phyloP scores from a whole-genome alignment of 2,329 filamentous ascomycete species.

The Alternaria angustiovoidea region DNA sequence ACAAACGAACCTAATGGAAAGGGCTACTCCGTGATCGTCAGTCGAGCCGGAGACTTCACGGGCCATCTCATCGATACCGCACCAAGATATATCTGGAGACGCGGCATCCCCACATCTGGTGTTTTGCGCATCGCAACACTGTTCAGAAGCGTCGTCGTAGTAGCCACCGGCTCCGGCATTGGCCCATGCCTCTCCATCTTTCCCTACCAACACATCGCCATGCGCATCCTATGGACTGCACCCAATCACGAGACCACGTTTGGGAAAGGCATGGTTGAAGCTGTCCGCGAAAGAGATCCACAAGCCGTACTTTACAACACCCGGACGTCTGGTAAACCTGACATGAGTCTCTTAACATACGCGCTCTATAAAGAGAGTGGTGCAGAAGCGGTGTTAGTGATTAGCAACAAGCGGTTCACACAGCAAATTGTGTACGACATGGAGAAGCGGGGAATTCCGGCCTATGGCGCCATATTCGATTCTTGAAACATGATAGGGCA shows the following conservation, averaged over 20 bases:
- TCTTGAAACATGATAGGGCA: slow-evolving; percentile 49
- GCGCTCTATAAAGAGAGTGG: slow-evolving; percentile 59
- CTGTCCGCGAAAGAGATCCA: slow-evolving; percentile 67
- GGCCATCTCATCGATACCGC: slow-evolving; percentile 43
- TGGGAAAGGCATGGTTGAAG: slow-evolving; percentile 66
- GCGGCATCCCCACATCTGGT: slow-evolving; percentile 48
- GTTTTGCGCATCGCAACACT: slow-evolving; percentile 48
- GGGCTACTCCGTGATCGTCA: slow-evolving; percentile 49
- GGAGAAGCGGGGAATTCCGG: slow-evolving; percentile 70
- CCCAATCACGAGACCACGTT: slow-evolving; percentile 71
- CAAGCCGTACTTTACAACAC: slow-evolving; percentile 75
- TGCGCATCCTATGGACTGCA: slow-evolving; percentile 77
- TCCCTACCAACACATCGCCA: slow-evolving; percentile 54
- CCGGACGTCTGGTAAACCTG: slow-evolving; percentile 65
- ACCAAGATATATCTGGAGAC: slow-evolving; percentile 47
- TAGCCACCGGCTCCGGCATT: slow-evolving; percentile 51
- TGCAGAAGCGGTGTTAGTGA: slow-evolving; percentile 75
- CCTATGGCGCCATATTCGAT: slow-evolving; percentile 79
- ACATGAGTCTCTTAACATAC: slow-evolving; percentile 68
- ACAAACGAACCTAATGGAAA: slow-evolving; percentile 37
- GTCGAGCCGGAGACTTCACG: slow-evolving; percentile 52
- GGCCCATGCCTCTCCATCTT: slow-evolving; percentile 61
- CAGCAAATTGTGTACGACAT: slow-evolving; percentile 73
- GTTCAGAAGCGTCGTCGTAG: slow-evolving; percentile 48
- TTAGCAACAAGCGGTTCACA: slow-evolving; percentile 74